These are phyloP conservation scores for Lachancea sp. DNA, from an alignment of 805 yeast genomes.

Conservation along the genomic window DNA sequence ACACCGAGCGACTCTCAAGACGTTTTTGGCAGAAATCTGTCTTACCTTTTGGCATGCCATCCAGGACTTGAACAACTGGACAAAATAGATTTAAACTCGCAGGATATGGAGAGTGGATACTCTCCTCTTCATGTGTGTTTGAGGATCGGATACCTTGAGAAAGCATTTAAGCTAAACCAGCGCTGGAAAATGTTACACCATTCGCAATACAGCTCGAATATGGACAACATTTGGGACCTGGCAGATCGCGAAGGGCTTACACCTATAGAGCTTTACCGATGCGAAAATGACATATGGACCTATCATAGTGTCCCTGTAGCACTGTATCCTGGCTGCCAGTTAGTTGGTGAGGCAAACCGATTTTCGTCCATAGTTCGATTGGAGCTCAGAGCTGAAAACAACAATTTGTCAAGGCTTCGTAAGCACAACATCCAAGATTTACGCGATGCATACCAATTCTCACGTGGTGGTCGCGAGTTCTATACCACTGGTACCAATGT, in stretches of 20 bases:
- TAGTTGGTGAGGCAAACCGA: neutral
- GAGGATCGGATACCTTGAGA: constrained; percentile 24
- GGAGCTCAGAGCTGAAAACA: constrained; percentile 1
- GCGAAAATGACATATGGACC: constrained; percentile 40
- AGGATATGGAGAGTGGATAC: constrained; percentile 77
- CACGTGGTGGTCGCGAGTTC: constrained; percentile 9
- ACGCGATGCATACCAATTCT: neutral
- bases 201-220: constrained; percentile 13
- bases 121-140: constrained; percentile 67
- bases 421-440: constrained; percentile 2
- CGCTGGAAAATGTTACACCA: constrained; percentile 18
- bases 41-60: constrained; percentile 23
- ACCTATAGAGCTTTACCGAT: constrained; percentile 59
- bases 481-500: constrained; percentile 58
- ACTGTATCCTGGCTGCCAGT: neutral
- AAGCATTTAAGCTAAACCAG: constrained; percentile 27
- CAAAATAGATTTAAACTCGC: constrained; percentile 34
- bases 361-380: constrained; percentile 1
- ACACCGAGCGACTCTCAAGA: constrained; percentile 41
- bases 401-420: neutral
- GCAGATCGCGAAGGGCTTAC: constrained; percentile 68
- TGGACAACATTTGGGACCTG: constrained; percentile 30
- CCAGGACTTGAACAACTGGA: constrained; percentile 11
- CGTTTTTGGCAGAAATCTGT: constrained; percentile 53
- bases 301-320: constrained; percentile 28